Evolutionary conservation across 2,329 filamentous ascomycete species (phyloP).

Genomic region (Diplodia mutila): DNA sequence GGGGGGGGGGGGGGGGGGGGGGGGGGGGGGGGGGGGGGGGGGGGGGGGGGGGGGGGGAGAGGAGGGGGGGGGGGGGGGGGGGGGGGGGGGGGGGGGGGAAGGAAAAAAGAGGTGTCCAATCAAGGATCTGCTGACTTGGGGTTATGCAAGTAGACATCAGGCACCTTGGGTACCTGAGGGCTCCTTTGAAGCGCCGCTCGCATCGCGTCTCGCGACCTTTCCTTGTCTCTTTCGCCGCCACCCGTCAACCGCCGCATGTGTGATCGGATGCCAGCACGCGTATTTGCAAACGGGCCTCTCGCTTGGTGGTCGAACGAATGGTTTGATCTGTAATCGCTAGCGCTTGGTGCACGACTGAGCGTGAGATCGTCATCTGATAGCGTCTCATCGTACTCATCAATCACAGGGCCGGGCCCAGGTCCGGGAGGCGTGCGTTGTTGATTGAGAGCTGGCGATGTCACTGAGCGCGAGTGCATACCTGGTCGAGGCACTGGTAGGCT

Average conservation of each 20-base stretch:
- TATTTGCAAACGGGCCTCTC: conserved; percentile 63
- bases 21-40: no score
- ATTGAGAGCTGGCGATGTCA: conserved; percentile 75
- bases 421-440: conserved; percentile 63
- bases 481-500: conserved; percentile 57
- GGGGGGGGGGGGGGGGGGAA: no score
- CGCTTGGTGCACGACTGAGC: conserved; percentile 44
- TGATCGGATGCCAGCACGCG: conserved; percentile 51
- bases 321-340: conserved; percentile 7
- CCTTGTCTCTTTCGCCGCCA: conserved; percentile 29
- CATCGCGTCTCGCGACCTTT: conserved; percentile 43
- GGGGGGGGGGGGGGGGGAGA: no score
- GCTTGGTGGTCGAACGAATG: conserved; percentile 43
- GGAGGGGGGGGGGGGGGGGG: no score
- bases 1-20: no score
- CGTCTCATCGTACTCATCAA: conserved; percentile 75
- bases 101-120: neutral
- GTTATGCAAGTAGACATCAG: conserved; percentile 47
- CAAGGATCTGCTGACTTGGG: conserved; percentile 24
- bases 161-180: conserved; percentile 54
- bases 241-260: conserved; percentile 67
- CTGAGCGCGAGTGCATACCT: conserved; percentile 75
- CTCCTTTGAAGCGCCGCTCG: conserved; percentile 43
- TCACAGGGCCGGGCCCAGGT: conserved; percentile 19
- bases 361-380: conserved; percentile 76